Conservation (phyloP, 2,329 filamentous ascomycete species). For the Kalaharituber pfeilii region DNA sequence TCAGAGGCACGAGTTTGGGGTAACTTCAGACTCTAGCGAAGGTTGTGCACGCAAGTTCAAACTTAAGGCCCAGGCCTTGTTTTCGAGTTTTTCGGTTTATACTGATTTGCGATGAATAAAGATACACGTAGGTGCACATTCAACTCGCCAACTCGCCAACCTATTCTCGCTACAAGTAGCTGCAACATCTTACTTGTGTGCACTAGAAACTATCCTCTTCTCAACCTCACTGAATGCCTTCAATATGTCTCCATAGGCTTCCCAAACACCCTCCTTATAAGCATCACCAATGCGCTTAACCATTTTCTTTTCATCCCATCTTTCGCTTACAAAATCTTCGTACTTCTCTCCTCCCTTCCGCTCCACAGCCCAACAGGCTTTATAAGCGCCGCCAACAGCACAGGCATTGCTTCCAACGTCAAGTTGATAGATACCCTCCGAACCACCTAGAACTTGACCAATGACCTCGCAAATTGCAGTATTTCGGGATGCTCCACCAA, state of each 20-base stretch:
- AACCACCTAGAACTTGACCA: constrained; percentile 73
- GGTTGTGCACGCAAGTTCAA: no score
- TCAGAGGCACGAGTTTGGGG: no score
- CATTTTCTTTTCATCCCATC: constrained; percentile 75
- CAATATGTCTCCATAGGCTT: constrained; percentile 59
- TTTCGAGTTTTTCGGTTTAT: no score
- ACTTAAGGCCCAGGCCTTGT: no score
- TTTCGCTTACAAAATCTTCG: constrained; percentile 64
- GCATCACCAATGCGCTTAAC: constrained; percentile 69
- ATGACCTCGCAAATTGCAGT: constrained; percentile 70
- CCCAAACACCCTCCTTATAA: constrained; percentile 57
- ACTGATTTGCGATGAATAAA: no score
- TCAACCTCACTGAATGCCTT: constrained; percentile 65
- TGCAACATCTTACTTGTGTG: neutral
- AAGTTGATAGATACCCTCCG: constrained; percentile 79
- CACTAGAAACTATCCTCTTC: constrained; percentile 27
- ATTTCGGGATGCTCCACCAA: constrained; percentile 82
- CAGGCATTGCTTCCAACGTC: constrained; percentile 93
- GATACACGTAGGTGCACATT: no score
- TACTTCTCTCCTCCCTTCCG: constrained; percentile 49
- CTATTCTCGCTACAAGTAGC: neutral
- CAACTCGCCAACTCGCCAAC: neutral
- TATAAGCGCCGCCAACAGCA: constrained; percentile 83
- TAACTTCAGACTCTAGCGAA: no score
- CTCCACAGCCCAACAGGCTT: constrained; percentile 84